Conservation (phyloP, 495 filamentous ascomycete species). For the Daldinia concentrica region DNA sequence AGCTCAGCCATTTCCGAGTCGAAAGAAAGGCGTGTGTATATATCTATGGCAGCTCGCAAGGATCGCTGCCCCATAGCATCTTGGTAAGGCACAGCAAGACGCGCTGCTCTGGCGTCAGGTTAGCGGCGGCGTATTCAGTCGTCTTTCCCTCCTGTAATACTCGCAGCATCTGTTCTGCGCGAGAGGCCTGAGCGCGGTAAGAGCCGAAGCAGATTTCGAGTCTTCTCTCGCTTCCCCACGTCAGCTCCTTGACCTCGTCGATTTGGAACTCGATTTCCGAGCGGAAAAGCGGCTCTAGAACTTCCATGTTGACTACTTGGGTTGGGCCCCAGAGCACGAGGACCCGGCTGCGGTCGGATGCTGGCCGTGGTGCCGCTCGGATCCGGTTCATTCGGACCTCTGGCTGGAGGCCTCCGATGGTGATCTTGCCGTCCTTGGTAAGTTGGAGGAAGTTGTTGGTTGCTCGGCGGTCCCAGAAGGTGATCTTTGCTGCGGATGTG, state of each 20-base stretch:
- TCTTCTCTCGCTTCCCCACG: no score
- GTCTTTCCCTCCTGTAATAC: background rate
- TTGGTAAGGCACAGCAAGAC: background rate
- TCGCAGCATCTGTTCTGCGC: background rate
- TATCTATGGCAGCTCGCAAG: background rate
- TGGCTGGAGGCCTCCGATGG: background rate
- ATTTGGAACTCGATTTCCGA: background rate
- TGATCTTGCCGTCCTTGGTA: background rate
- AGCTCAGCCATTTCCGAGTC: background rate
- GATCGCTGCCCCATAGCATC: background rate
- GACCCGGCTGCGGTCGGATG: background rate
- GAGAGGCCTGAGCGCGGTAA: background rate
- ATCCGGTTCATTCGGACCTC: background rate
- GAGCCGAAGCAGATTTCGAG: conserved; percentile 7
- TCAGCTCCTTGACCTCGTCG: background rate
- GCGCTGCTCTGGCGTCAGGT: background rate
- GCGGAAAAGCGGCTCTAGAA: background rate
- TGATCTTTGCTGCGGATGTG: background rate
- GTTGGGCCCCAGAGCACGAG: background rate
- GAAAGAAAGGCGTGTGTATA: no score
- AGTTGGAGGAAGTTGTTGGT: background rate
- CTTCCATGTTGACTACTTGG: background rate
- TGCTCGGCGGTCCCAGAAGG: background rate
- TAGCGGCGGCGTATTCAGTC: background rate
- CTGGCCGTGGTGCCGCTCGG: background rate